Conservation (phyloP, 129 eudicot species). For the Heracleum sosnowskyi region DNA sequence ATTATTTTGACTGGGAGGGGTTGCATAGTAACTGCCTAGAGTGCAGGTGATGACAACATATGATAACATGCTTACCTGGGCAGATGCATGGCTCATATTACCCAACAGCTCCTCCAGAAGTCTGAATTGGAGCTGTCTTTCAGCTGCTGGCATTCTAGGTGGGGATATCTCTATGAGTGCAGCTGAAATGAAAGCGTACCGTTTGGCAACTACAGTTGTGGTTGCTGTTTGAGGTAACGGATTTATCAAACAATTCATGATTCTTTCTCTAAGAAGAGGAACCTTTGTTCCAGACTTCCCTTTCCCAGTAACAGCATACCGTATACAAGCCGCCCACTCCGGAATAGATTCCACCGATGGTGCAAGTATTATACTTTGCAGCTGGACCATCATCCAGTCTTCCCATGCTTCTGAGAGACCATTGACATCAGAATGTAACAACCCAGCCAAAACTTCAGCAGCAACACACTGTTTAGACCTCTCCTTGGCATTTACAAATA, state of each 20-base stretch:
- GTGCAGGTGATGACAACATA: neutral
- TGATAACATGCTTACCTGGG: conserved; percentile 53
- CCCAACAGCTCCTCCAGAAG: conserved; percentile 70
- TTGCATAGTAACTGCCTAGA: neutral
- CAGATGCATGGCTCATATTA: conserved; percentile 89
- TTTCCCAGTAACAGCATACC: conserved; percentile 95
- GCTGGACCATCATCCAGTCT: conserved; percentile 62
- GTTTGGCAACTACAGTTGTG: conserved; percentile 83
- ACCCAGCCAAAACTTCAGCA: conserved; percentile 93
- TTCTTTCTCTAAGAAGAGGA: conserved; percentile 74
- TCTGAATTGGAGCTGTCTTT: conserved; percentile 54
- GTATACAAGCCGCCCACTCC: conserved; percentile 90
- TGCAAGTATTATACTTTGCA: conserved; percentile 70
- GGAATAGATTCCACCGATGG: conserved; percentile 91
- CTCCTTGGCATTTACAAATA: conserved; percentile 73
- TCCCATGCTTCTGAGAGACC: conserved; percentile 94
- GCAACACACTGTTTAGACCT: conserved; percentile 96
- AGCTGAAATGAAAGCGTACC: conserved; percentile 82
- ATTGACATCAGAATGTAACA: conserved; percentile 80
- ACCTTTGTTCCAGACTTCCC: conserved; percentile 74
- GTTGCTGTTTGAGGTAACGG: conserved; percentile 76
- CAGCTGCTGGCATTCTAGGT: conserved; percentile 59
- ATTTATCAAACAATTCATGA: conserved; percentile 59
- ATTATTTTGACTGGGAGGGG: neutral
- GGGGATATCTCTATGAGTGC: conserved; percentile 84